phyloP scores from a whole-genome alignment of 805 yeast genomes.

The Sugiyamaella smithiae region DNA sequence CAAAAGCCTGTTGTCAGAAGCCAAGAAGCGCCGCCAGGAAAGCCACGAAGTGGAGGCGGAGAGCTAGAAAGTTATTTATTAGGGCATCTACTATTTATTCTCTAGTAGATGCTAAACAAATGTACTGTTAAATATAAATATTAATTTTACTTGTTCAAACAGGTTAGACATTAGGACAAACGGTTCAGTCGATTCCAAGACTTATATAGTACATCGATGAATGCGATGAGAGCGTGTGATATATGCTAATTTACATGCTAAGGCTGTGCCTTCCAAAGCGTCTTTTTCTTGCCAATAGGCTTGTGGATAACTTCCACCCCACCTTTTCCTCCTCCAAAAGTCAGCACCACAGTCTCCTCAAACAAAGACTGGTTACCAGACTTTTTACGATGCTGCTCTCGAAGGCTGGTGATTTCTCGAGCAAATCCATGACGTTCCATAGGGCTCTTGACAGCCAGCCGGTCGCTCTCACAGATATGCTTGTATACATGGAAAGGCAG shows the following conservation, averaged over 20 bases:
- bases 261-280: slow-evolving; percentile 25
- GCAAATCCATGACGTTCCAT: slow-evolving; percentile 35
- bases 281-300: slow-evolving; percentile 23
- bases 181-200: no score
- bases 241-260: neutral
- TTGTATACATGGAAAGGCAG: slow-evolving; percentile 33
- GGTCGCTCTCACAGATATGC: slow-evolving; percentile 29
- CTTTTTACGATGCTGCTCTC: slow-evolving; percentile 25
- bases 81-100: neutral
- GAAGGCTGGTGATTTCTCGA: slow-evolving; percentile 26
- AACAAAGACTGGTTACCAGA: slow-evolving; percentile 9
- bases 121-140: no score
- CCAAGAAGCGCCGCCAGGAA: neutral
- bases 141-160: no score
- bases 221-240: no score
- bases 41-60: neutral
- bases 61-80: neutral
- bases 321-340: slow-evolving; percentile 36
- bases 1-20: slow-evolving; percentile 8
- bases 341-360: slow-evolving; percentile 36
- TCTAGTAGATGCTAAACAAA: no score
- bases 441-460: slow-evolving; percentile 25
- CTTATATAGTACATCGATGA: no score
- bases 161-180: no score
- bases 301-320: slow-evolving; percentile 31